phyloP scores from a whole-genome alignment of 192 early-diverging fungal species.

The Chytriomyces hyalinus region DNA sequence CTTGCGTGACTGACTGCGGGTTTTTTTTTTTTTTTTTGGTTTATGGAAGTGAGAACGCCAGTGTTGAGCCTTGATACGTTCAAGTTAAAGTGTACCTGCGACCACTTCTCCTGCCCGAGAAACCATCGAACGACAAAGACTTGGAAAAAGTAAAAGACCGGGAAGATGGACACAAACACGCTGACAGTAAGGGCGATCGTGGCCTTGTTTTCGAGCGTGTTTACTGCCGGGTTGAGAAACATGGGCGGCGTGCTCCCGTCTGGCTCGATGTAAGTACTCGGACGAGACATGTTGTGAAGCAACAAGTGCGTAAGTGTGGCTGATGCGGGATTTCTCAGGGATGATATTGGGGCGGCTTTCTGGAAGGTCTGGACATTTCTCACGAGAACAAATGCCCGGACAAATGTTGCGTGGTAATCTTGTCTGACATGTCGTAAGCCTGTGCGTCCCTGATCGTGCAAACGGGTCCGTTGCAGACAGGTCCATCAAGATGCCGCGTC shows the following conservation, averaged over 20 bases:
- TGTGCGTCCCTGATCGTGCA: too few relatives aligned
- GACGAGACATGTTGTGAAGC: too few relatives aligned
- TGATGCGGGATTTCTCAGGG: too few relatives aligned
- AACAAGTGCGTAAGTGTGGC: too few relatives aligned
- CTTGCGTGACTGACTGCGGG: conserved; percentile 1
- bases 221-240: conserved; percentile 19
- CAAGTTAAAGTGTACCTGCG: neutral
- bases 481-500: too few relatives aligned
- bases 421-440: too few relatives aligned
- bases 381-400: too few relatives aligned
- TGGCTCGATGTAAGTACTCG: too few relatives aligned
- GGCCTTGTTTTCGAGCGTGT: conserved; percentile 28
- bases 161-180: conserved; percentile 30
- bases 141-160: conserved; percentile 37
- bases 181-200: conserved; percentile 30
- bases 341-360: too few relatives aligned
- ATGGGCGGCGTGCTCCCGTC: conserved; percentile 34
- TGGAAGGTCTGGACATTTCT: too few relatives aligned
- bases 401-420: too few relatives aligned
- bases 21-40: neutral
- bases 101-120: conserved; percentile 33
- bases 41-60: neutral
- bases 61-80: neutral
- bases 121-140: conserved; percentile 31
- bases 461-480: too few relatives aligned